Percentiles rank a stretch among this genome's conserved stretches.
Evolutionary conservation across 192 early-diverging fungal species (phyloP).

Genomic region (Bifiguratus adelaidae): DNA sequence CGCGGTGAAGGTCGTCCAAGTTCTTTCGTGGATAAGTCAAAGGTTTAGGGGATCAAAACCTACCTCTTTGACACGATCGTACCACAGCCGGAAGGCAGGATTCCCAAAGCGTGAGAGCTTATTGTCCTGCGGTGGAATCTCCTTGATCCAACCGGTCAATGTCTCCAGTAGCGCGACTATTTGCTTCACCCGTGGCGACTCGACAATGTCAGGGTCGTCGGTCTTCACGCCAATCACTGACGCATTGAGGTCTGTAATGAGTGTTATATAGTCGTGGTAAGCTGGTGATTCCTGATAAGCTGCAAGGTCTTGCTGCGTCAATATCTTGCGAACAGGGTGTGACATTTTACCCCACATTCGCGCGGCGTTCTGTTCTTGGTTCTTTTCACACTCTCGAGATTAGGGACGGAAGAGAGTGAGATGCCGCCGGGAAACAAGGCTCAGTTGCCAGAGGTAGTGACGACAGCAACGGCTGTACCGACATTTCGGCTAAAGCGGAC

Average conservation of each 20-base stretch:
- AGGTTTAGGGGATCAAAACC: not conserved
- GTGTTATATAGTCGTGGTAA: constrained; percentile 53
- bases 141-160: constrained; percentile 41
- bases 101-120: constrained; percentile 86
- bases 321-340: too few species aligned
- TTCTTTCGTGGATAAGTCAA: constrained; percentile 2
- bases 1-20: constrained; percentile 3
- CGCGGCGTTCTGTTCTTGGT: too few species aligned
- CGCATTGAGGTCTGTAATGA: constrained; percentile 61
- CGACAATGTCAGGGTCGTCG: constrained; percentile 31
- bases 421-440: too few species aligned
- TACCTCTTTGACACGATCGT: constrained; percentile 62
- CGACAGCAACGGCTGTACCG: too few species aligned
- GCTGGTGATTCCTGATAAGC: constrained; percentile 57
- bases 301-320: constrained; percentile 78
- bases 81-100: constrained; percentile 85
- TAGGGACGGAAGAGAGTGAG: too few species aligned
- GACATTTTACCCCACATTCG: too few species aligned
- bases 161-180: constrained; percentile 59
- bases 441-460: too few species aligned
- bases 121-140: constrained; percentile 66
- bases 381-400: too few species aligned
- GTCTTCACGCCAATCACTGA: constrained; percentile 59
- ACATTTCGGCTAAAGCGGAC: constrained; percentile 17
- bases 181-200: constrained; percentile 45